These are phyloP conservation scores for Esteya vermicola DNA, from an alignment of 2,329 filamentous ascomycete genomes.

Conservation along the genomic window DNA sequence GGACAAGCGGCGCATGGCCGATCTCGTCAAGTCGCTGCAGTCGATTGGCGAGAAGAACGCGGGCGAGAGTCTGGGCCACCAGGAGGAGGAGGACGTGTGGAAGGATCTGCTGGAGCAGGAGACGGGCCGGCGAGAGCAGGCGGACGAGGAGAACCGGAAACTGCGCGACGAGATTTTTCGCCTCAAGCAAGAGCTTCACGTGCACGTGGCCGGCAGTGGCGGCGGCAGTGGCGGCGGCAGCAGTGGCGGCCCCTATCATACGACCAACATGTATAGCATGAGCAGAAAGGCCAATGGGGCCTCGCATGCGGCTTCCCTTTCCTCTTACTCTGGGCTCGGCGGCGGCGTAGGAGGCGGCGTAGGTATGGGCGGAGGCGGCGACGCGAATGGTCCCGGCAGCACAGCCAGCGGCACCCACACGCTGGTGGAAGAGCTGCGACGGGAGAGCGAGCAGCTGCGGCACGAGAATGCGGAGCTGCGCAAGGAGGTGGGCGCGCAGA, in stretches of 20 bases:
- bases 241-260: constrained; percentile 27
- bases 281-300: constrained; percentile 37
- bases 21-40: constrained; percentile 53
- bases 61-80: constrained; percentile 29
- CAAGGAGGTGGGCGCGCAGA: constrained; percentile 86
- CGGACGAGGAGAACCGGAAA: constrained; percentile 74
- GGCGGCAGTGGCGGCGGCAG: constrained; percentile 11
- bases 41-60: constrained; percentile 38
- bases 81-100: constrained; percentile 71
- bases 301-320: background rate
- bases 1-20: constrained; percentile 75
- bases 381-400: constrained; percentile 31
- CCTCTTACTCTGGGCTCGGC: no score
- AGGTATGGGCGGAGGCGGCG: no score
- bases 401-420: constrained; percentile 44
- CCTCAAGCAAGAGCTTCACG: constrained; percentile 43
- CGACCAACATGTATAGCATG: constrained; percentile 53
- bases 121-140: constrained; percentile 73
- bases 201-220: constrained; percentile 10
- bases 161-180: constrained; percentile 75
- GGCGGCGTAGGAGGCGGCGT: no score
- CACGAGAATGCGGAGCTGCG: constrained; percentile 88
- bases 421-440: constrained; percentile 61
- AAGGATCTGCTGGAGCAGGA: constrained; percentile 91
- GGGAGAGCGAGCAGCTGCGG: constrained; percentile 59